Evolutionary conservation across 306 rosid genomes (phyloP).

Genomic region (Vicia faba): DNA sequence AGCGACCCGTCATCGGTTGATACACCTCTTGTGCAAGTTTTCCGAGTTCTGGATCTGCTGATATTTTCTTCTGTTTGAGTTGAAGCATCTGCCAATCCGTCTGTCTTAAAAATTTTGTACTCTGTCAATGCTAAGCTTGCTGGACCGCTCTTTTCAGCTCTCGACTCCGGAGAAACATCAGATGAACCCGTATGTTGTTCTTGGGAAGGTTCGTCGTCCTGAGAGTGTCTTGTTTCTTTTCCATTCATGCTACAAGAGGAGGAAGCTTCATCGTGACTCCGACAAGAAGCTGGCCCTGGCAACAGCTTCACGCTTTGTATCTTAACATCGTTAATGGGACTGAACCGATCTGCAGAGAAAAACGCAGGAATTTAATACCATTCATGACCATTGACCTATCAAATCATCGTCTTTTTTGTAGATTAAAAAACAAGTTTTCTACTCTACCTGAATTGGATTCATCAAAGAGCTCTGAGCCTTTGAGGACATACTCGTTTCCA

Average conservation of each 20-base stretch:
- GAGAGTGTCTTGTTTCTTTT: slow-evolving; percentile 70
- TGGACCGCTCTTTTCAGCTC: slow-evolving; percentile 60
- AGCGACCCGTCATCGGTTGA: slow-evolving; percentile 82
- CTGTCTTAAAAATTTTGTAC: slow-evolving; percentile 77
- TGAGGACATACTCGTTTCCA: slow-evolving; percentile 94
- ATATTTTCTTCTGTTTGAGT: slow-evolving; percentile 90
- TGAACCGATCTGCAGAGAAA: slow-evolving; percentile 59
- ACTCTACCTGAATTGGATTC: slow-evolving; percentile 77
- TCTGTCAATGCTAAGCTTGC: slow-evolving; percentile 88
- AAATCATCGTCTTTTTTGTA: neutral
- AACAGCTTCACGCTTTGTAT: slow-evolving; percentile 67
- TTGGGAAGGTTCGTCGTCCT: slow-evolving; percentile 76
- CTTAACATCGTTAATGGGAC: slow-evolving; percentile 62
- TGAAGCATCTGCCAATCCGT: slow-evolving; percentile 88
- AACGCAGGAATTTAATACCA: slow-evolving; percentile 18
- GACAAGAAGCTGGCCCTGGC: slow-evolving; percentile 70
- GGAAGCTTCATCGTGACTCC: slow-evolving; percentile 81
- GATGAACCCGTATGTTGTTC: slow-evolving; percentile 61
- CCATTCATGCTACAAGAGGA: slow-evolving; percentile 92
- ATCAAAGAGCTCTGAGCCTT: slow-evolving; percentile 97
- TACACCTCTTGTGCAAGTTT: slow-evolving; percentile 91
- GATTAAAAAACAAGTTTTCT: slow-evolving; percentile 28
- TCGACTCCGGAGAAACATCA: slow-evolving; percentile 72
- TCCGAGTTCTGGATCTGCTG: slow-evolving; percentile 51
- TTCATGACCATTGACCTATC: slow-evolving; percentile 7